Percentiles rank a stretch among this genome's conserved stretches.
These are phyloP conservation scores for Tolypocladium ophioglossoides DNA, from an alignment of 2,329 filamentous ascomycete genomes.

Conservation along the genomic window DNA sequence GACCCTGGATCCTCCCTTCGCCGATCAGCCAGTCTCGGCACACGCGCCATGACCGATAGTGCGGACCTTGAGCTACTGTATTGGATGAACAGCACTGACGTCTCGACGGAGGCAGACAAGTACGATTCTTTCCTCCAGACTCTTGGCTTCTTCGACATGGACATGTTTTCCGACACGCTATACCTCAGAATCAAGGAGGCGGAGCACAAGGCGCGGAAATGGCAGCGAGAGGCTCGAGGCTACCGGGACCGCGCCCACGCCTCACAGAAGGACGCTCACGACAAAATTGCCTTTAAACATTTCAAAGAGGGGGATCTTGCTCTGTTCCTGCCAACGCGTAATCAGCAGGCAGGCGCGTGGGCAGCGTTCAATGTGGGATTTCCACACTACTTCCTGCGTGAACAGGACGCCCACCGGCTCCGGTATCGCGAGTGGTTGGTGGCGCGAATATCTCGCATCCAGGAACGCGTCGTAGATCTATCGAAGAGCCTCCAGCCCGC, in stretches of 20 bases:
- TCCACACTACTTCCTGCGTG: constrained; percentile 91
- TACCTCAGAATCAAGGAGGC: constrained; percentile 87
- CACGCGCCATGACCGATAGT: constrained; percentile 47
- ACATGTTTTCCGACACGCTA: constrained; percentile 74
- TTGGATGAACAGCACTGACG: constrained; percentile 66
- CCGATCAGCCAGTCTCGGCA: constrained; percentile 40
- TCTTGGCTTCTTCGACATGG: constrained; percentile 70
- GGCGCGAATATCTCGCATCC: constrained; percentile 80
- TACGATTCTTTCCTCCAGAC: constrained; percentile 67
- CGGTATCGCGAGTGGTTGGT: constrained; percentile 90
- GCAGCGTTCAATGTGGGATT: constrained; percentile 97
- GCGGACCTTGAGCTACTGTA: constrained; percentile 64
- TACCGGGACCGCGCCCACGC: constrained; percentile 82
- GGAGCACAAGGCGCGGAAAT: constrained; percentile 86
- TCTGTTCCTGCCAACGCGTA: constrained; percentile 85
- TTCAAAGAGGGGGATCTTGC: constrained; percentile 97
- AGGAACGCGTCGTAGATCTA: constrained; percentile 87
- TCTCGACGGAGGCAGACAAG: constrained; percentile 57
- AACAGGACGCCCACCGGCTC: constrained; percentile 81
- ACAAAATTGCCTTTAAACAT: constrained; percentile 90
- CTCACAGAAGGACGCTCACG: constrained; percentile 74
- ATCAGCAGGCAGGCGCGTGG: constrained; percentile 91
- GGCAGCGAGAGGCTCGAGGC: constrained; percentile 75
- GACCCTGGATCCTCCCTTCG: constrained; percentile 43
- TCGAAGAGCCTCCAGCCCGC: constrained; percentile 58